phyloP scores from a whole-genome alignment of 495 filamentous ascomycete species.

The Bryoglossum gracile region DNA sequence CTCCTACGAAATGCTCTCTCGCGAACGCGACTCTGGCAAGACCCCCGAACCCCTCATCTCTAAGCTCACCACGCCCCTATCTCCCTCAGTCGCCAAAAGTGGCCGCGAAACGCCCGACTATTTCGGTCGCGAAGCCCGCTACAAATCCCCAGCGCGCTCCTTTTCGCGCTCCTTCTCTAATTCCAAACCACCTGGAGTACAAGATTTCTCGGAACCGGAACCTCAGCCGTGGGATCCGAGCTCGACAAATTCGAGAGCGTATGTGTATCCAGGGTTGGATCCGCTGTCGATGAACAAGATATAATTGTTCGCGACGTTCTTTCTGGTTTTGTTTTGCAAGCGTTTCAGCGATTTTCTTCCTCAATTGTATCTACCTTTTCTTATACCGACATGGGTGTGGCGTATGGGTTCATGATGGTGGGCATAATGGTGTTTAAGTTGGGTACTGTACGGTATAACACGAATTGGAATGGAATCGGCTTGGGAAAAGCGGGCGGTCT shows the following conservation, averaged over 20 bases:
- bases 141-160: constrained; percentile 49
- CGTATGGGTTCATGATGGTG: too few relatives aligned
- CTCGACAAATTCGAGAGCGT: constrained; percentile 26
- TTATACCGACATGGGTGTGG: too few relatives aligned
- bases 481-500: too few relatives aligned
- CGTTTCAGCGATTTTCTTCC: too few relatives aligned
- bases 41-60: constrained; percentile 37
- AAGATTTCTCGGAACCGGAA: constrained; percentile 19
- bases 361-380: too few relatives aligned
- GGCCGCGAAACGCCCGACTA: constrained; percentile 33
- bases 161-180: constrained; percentile 58
- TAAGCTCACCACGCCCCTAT: constrained; percentile 30
- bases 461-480: too few relatives aligned
- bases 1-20: constrained; percentile 76
- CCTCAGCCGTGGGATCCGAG: constrained; percentile 31
- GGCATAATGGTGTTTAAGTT: too few relatives aligned
- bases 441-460: too few relatives aligned
- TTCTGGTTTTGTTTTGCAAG: too few relatives aligned
- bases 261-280: constrained; percentile 14
- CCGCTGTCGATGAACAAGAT: constrained; percentile 27
- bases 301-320: too few relatives aligned
- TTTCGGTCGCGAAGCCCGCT: constrained; percentile 46
- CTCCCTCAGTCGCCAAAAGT: constrained; percentile 31
- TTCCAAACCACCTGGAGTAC: constrained; percentile 48
- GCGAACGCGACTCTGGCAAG: constrained; percentile 41